A percentile compares a stretch with the other conserved stretches of the same genome.
Conservation (phyloP, 2,329 filamentous ascomycete genomes). For the Bipolaris cookei region DNA sequence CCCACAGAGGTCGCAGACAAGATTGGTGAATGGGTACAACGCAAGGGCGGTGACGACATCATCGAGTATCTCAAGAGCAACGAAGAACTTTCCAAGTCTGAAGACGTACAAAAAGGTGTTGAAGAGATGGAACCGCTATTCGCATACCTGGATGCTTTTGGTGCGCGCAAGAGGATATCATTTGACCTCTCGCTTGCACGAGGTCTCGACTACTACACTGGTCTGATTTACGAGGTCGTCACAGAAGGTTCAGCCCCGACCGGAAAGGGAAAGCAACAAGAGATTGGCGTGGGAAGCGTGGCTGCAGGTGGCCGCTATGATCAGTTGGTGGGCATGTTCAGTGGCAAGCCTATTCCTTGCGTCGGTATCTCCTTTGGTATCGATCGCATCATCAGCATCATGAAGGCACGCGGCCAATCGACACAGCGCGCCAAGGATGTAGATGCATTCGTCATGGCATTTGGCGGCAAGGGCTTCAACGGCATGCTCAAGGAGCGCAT, state of each 20-base stretch:
- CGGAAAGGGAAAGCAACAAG: constrained; percentile 44
- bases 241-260: constrained; percentile 74
- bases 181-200: constrained; percentile 91
- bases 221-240: constrained; percentile 87
- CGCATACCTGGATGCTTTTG: constrained; percentile 79
- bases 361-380: constrained; percentile 93
- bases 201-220: constrained; percentile 92
- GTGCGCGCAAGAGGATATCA: constrained; percentile 74
- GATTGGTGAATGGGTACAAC: constrained; percentile 83
- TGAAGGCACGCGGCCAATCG: constrained; percentile 74
- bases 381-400: constrained; percentile 93
- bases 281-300: constrained; percentile 81
- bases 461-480: constrained; percentile 83
- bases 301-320: constrained; percentile 92
- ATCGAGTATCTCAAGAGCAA: constrained; percentile 53
- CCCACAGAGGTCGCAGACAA: constrained; percentile 78
- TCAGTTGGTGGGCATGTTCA: constrained; percentile 93
- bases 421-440: constrained; percentile 73
- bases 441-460: constrained; percentile 94
- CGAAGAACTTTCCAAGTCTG: constrained; percentile 59
- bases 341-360: constrained; percentile 86
- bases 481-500: constrained; percentile 85
- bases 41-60: constrained; percentile 76
- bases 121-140: constrained; percentile 82
- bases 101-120: constrained; percentile 75